Evolutionary conservation across 73 alveolate species (phyloP).

Genomic region (Paramecium biaurelia): DNA sequence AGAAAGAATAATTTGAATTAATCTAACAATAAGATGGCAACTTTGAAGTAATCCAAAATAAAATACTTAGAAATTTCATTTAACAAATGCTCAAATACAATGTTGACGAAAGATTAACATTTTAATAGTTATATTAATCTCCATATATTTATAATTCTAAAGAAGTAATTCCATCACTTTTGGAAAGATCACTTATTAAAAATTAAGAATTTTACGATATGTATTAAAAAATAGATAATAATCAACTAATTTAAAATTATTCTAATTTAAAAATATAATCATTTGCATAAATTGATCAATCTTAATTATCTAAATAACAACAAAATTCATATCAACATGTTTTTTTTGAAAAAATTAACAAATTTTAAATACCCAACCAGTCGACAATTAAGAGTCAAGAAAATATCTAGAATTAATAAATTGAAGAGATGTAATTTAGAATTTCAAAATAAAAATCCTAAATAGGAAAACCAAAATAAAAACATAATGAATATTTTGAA

Average conservation of each 20-base stretch:
- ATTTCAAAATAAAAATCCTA: background rate
- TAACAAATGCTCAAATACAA: background rate
- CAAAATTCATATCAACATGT: background rate
- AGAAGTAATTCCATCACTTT: background rate
- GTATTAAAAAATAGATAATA: background rate
- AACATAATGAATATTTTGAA: background rate
- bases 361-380: background rate
- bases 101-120: background rate
- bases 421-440: background rate
- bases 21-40: background rate
- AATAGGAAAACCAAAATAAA: background rate
- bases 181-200: background rate
- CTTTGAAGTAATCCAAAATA: background rate
- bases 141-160: background rate
- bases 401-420: background rate
- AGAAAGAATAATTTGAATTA: background rate
- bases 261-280: no score
- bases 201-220: background rate
- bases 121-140: background rate
- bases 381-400: background rate
- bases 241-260: no score
- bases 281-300: no score
- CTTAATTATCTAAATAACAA: no score
- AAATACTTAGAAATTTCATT: background rate
- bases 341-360: background rate